Base-by-base conservation (phyloP, 345 rosid species). In the Brassica juncea region DNA sequence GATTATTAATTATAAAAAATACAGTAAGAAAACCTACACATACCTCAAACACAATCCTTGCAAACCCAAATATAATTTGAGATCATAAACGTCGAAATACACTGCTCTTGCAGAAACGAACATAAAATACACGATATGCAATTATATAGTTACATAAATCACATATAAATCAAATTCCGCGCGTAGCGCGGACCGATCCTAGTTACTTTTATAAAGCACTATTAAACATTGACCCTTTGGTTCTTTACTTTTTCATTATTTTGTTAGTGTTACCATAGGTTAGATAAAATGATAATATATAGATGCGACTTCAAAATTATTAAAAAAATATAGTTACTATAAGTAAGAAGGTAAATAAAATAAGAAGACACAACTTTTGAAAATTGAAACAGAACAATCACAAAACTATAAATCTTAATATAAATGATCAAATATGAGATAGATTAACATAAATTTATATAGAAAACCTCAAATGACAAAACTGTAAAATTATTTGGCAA, bases 201-300 rank as follows among this genome's bases (percentile, higher is more conserved):
- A 37, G 3, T 8, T 75, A 71, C 83, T 80, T 80, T 80, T 9
- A n/a, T 64, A 69, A 75, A 64, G 72, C 72, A 73, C 35, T 67
- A 68, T 62, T 54, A 44, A 75, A 55, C 47, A 30, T 75, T 75
- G 80, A 65, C 83, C 76, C 68, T 67, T 70, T 64, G 68, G 57
- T 65, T 32, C 64, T 68, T 35, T 62, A 32, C 72, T 44, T 31
- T 68, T 37, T 63, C 23, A 14, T n/a, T 74, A 4, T 63, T 65
- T 75, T 35, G 67, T 70, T 75, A 75, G 80, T 80, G 83, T 57
- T 64, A 75, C 57, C 62, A 75, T 63, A 63, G 64, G 75, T 80
- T 80, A 44, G 68, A 35, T 80, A 39, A 5, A 70, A 69, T 44
- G 52, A 44, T 44, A 44, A 44, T 44, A 44, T 44, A 44, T 12